Evolutionary conservation across 2,329 filamentous ascomycete species (phyloP).

Genomic region (Cladosporium sp.): DNA sequence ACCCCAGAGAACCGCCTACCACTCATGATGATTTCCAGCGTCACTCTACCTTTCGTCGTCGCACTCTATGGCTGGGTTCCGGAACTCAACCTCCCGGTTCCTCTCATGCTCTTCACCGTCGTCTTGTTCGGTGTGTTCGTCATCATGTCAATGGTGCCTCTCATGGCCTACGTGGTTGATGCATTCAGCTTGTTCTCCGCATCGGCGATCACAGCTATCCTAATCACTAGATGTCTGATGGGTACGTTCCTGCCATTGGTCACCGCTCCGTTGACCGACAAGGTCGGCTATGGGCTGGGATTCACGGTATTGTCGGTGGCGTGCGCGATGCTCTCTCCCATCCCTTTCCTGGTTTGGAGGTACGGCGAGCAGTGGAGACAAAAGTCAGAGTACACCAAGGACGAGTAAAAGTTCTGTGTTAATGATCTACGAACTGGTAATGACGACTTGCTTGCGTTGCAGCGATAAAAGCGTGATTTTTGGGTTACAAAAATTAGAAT

Average conservation of each 20-base stretch:
- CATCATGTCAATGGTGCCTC: conserved; percentile 47
- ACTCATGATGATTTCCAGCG: conserved; percentile 54
- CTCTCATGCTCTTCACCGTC: conserved; percentile 57
- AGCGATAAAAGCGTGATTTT: conserved; percentile 15
- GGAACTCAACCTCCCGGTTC: conserved; percentile 53
- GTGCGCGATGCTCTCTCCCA: conserved; percentile 29
- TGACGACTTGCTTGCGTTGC: neutral
- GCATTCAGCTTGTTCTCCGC: conserved; percentile 48
- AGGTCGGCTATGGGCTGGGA: conserved; percentile 45
- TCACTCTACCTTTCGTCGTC: conserved; percentile 54
- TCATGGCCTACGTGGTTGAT: conserved; percentile 49
- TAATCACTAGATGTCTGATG: conserved; percentile 45
- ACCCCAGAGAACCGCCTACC: conserved; percentile 65
- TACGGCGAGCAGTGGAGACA: conserved; percentile 32
- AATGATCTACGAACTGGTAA: neutral
- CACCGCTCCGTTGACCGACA: conserved; percentile 43
- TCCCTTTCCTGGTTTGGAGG: conserved; percentile 31
- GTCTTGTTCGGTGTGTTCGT: conserved; percentile 50
- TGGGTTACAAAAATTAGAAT: neutral
- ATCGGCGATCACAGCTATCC: conserved; percentile 46
- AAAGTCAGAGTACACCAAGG: conserved; percentile 29
- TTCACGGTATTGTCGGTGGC: conserved; percentile 29
- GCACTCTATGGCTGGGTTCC: conserved; percentile 62
- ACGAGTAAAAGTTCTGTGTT: conserved; percentile 18
- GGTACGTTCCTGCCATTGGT: conserved; percentile 49